These are phyloP conservation scores for Tanacetum coccineum DNA, from an alignment of 129 eudicot genomes.

Conservation along the genomic window DNA sequence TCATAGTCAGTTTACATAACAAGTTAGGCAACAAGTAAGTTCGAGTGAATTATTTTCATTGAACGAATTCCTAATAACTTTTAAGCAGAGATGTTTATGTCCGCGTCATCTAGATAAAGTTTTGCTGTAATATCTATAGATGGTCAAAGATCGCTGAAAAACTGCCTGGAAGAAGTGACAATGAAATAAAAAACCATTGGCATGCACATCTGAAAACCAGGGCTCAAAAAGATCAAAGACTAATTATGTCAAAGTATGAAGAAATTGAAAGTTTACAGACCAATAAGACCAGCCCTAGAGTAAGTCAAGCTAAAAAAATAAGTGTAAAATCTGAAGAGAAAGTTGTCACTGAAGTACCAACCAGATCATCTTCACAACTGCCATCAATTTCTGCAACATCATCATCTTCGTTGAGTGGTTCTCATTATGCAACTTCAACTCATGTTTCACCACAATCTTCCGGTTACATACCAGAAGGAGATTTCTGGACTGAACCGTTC, in stretches of 20 bases:
- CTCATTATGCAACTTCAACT: background rate
- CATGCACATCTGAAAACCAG: too few species aligned
- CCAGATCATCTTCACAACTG: conserved; percentile 18
- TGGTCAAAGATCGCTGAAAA: conserved; percentile 41
- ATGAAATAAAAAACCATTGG: too few species aligned
- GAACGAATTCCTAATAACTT: background rate
- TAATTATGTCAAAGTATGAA: background rate
- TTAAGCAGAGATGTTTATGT: background rate
- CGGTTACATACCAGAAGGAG: background rate
- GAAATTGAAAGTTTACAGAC: conserved; percentile 10
- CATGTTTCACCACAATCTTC: background rate
- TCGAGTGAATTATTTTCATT: too few species aligned
- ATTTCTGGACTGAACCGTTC: background rate
- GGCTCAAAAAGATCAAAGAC: conserved; percentile 6
- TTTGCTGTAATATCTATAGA: conserved; percentile 14
- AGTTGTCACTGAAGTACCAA: conserved; percentile 21
- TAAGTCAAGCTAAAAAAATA: background rate
- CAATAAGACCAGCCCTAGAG: background rate
- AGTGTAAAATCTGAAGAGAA: background rate
- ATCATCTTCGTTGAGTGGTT: background rate
- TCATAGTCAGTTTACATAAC: conserved; percentile 21
- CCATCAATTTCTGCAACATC: background rate
- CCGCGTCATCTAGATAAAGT: background rate
- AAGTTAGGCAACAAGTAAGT: conserved; percentile 33
- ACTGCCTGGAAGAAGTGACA: conserved; percentile 50